phyloP scores from a whole-genome alignment of 148 eudicot species.

The Camellia lanceoleosa region DNA sequence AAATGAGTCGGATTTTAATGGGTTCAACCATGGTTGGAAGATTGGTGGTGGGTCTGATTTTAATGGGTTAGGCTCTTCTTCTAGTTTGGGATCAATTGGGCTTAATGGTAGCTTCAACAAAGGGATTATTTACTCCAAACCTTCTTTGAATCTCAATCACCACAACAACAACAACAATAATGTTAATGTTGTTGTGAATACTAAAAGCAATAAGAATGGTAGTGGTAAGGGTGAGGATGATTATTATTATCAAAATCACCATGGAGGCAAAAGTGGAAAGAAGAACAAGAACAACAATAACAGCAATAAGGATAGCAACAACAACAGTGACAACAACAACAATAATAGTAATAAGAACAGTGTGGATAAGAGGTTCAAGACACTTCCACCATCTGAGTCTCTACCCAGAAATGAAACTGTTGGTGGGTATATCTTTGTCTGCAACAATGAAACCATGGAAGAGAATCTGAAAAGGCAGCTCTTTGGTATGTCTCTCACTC shows the following conservation, averaged over 20 bases:
- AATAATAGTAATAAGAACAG: slow-evolving; percentile 35
- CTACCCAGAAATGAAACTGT: slow-evolving; percentile 82
- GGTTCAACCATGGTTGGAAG: slow-evolving; percentile 18
- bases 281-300: slow-evolving; percentile 11
- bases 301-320: slow-evolving; percentile 32
- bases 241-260: not conserved
- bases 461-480: slow-evolving; percentile 88
- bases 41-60: not conserved
- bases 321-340: slow-evolving; percentile 27
- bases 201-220: slow-evolving; percentile 32
- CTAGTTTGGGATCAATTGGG: not conserved
- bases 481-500: slow-evolving; percentile 58
- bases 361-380: slow-evolving; percentile 92
- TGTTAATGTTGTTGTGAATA: slow-evolving; percentile 24
- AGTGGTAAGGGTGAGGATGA: slow-evolving; percentile 36
- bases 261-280: not conserved
- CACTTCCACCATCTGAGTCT: slow-evolving; percentile 80
- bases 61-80: not conserved
- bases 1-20: slow-evolving; percentile 21
- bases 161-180: slow-evolving; percentile 11
- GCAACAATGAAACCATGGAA: slow-evolving; percentile 98
- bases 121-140: slow-evolving; percentile 67
- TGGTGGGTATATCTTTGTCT: slow-evolving; percentile 96
- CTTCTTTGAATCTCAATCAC: slow-evolving; percentile 21
- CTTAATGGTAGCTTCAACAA: slow-evolving; percentile 30